These are phyloP conservation scores for Coniochaeta ligniaria DNA, from an alignment of 2,329 filamentous ascomycete species.

Conservation along the genomic window DNA sequence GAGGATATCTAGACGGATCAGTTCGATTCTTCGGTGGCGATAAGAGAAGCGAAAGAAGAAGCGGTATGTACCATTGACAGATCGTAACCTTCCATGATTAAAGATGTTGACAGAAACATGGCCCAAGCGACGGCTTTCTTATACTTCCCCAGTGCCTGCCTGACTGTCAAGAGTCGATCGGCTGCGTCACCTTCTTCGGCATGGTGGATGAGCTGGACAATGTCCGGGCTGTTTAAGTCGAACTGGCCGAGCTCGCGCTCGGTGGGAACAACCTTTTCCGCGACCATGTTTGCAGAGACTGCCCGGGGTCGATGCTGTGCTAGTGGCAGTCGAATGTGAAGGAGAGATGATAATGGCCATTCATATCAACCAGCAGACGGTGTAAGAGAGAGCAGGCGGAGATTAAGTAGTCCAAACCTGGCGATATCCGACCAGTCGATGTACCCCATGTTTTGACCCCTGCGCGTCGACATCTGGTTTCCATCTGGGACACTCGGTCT, in stretches of 20 bases:
- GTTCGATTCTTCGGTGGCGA: background rate
- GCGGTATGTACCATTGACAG: constrained; percentile 22
- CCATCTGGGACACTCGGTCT: background rate
- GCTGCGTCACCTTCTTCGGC: constrained; percentile 9
- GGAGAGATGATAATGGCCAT: background rate
- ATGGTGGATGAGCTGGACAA: constrained; percentile 8
- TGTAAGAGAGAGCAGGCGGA: background rate
- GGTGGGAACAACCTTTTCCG: constrained; percentile 2
- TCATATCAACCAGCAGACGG: background rate
- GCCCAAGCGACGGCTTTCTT: constrained; percentile 22
- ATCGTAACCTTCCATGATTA: constrained; percentile 26
- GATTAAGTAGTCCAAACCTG: background rate
- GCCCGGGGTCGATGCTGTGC: background rate
- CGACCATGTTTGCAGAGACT: background rate
- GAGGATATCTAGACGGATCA: constrained; percentile 9
- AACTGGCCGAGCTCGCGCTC: constrained; percentile 6
- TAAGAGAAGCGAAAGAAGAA: background rate
- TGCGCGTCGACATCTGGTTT: background rate
- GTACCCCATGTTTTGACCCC: background rate
- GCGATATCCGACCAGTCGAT: background rate
- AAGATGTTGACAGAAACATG: constrained; percentile 16
- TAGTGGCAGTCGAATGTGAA: background rate
- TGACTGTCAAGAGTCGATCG: constrained; percentile 16
- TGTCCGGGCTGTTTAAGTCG: constrained; percentile 7
- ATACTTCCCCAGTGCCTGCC: constrained; percentile 17